Evolutionary conservation across 768 basidiomycete genomes (phyloP).

Genomic region (Clitopilus hobsonii): DNA sequence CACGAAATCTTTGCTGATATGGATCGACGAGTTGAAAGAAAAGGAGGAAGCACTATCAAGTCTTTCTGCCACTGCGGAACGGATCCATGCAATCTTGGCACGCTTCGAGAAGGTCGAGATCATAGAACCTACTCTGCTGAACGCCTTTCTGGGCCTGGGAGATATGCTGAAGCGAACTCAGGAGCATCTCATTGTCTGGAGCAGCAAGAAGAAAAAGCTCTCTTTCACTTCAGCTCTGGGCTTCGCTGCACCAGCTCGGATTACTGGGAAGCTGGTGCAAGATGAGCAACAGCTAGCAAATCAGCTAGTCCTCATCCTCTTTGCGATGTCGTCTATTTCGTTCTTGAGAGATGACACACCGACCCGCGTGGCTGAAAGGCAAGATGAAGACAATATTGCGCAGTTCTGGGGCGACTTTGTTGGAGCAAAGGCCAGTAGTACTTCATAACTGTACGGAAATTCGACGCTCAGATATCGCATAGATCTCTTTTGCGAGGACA

Average conservation of each 20-base stretch:
- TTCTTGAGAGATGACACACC: constrained; percentile 7
- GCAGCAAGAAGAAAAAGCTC: constrained; percentile 1
- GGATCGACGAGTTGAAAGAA: constrained; percentile 13
- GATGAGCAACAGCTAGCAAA: constrained; percentile 13
- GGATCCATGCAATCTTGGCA: constrained; percentile 8
- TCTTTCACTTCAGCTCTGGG: constrained; percentile 5
- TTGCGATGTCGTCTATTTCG: constrained; percentile 9
- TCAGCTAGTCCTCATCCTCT: constrained; percentile 12
- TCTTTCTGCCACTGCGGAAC: constrained; percentile 8
- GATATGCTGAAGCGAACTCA: constrained; percentile 12
- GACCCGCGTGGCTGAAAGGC: neutral
- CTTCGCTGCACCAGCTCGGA: constrained; percentile 9
- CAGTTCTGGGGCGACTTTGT: constrained; percentile 21
- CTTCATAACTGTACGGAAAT: neutral
- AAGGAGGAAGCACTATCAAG: constrained; percentile 10
- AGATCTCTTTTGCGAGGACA: constrained; percentile 14
- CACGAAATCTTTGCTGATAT: constrained; percentile 8
- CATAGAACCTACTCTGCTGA: constrained; percentile 11
- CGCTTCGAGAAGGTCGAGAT: constrained; percentile 8
- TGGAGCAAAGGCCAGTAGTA: constrained; percentile 16
- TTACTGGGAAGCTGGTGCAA: constrained; percentile 9
- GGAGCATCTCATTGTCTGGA: constrained; percentile 8
- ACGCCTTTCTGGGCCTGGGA: constrained; percentile 13
- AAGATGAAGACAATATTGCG: constrained; percentile 8
- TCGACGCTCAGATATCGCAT: neutral